A percentile compares a stretch with the other conserved stretches of the same genome.
Conservation (phyloP, 2,329 filamentous ascomycete species). For the Mollisia scopiformis region DNA sequence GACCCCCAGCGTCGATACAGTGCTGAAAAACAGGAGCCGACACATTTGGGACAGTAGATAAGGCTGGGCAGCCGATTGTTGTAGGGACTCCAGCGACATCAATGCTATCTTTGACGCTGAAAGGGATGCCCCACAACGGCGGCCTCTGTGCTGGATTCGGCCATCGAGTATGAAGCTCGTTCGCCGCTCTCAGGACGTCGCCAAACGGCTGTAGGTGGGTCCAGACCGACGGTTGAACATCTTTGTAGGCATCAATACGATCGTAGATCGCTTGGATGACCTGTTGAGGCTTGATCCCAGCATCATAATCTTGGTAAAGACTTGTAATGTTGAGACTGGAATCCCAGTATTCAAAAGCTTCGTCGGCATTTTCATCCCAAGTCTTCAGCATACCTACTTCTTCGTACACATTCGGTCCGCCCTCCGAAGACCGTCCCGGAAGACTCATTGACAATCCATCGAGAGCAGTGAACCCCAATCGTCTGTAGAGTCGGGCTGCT, state of each 20-base stretch:
- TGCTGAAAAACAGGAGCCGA: constrained; percentile 50
- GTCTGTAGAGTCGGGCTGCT: constrained; percentile 27
- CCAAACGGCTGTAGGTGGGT: constrained; percentile 48
- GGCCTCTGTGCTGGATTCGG: constrained; percentile 44
- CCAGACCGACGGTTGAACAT: constrained; percentile 52
- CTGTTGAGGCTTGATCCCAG: constrained; percentile 30
- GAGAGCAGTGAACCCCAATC: constrained; percentile 25
- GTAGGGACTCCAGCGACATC: constrained; percentile 50
- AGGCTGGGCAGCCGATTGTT: constrained; percentile 48
- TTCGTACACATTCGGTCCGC: constrained; percentile 24
- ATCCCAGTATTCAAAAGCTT: constrained; percentile 29
- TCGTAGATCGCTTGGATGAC: constrained; percentile 34
- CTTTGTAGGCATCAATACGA: constrained; percentile 44
- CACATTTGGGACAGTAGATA: constrained; percentile 47
- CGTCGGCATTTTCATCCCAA: constrained; percentile 14
- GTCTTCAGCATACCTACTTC: constrained; percentile 33
- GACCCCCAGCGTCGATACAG: constrained; percentile 52
- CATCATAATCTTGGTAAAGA: constrained; percentile 30
- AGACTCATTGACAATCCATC: constrained; percentile 30
- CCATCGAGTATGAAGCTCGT: constrained; percentile 45
- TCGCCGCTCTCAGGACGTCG: constrained; percentile 44
- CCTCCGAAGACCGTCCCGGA: constrained; percentile 8
- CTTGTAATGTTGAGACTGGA: constrained; percentile 32
- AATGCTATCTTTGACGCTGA: constrained; percentile 53
- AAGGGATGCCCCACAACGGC: constrained; percentile 53